Evolutionary conservation across 2,329 filamentous ascomycete species (phyloP), one percentile per base, ranked within the genome.

Genomic region (Mycosphaerella sp.): DNA sequence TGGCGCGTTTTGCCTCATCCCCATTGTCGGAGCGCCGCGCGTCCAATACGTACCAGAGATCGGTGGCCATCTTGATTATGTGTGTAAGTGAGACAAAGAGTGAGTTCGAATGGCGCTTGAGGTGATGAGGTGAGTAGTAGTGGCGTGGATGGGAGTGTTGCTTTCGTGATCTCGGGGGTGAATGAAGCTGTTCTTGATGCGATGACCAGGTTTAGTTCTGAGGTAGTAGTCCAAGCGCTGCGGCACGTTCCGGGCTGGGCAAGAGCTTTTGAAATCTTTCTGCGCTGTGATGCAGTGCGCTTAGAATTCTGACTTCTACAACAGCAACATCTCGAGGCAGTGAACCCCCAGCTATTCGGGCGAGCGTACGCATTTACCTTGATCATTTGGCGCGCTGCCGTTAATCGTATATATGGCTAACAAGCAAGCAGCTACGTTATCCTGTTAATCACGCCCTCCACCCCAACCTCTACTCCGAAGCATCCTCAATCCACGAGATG

Each of bases 41-140:
- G 17, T 48, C 45, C 48, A 56, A 52, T 38, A 67, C 67, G 62
- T 59, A 93, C 88, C 88, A 93, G 73, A 86, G 81, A 79, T 91
- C 87, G 69, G 85, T 78, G 73, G 83, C 75, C 87, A 93, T 92
- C 70, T 76, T 85, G 78, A 67, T 48, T 55, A 54, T 56, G 43
- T 34, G 11, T 36, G 23, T 55, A 39, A 38, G 26, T 48, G 40
- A 21, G 44, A 23, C 14, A n/a, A 17, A 43, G 43, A 45, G 34
- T 46, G 43, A n/a, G 32, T 55, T 46, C 31, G 32, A 46, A 46
- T 54, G 42, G 40, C 21, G 45, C 46, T 42, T 23, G 42, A 44
- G 44, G 44, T 49, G 32, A 14, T 14, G 17, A 29, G 26, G 26
- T 29, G 45, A 47, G 44, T 34, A 39, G 39, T 50, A 34, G 34